These are phyloP conservation scores for Cytospora paraplurivora DNA, from an alignment of 2,329 filamentous ascomycete genomes.

Conservation along the genomic window DNA sequence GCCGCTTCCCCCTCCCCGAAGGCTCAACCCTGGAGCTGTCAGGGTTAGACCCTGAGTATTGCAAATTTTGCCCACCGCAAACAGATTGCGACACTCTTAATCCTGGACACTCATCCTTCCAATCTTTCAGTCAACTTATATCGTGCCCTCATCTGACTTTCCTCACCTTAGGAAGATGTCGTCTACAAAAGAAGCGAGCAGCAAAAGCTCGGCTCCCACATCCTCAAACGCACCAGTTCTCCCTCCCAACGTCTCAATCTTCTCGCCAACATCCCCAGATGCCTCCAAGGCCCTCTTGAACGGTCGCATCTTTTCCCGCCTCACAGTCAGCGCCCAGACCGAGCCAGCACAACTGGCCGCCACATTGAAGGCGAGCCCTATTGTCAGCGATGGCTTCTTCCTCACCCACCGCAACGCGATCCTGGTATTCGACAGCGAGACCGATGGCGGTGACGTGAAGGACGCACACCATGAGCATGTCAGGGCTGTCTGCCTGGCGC, in stretches of 20 bases:
- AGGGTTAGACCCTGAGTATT: no score
- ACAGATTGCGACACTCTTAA: neutral
- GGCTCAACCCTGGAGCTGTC: no score
- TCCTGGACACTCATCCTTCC: neutral
- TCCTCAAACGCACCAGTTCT: conserved; percentile 18
- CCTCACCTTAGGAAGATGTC: conserved; percentile 16
- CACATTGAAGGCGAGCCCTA: conserved; percentile 16
- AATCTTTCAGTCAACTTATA: neutral
- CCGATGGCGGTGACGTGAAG: conserved; percentile 21
- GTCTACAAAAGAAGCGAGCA: neutral
- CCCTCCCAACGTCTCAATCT: conserved; percentile 32
- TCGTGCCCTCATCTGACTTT: neutral
- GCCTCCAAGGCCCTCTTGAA: conserved; percentile 27
- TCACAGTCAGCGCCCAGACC: conserved; percentile 29
- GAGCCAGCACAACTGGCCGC: conserved; percentile 24
- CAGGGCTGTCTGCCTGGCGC: conserved; percentile 31
- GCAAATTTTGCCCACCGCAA: no score
- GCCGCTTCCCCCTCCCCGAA: no score
- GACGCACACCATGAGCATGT: conserved; percentile 33
- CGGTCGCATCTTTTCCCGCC: conserved; percentile 31
- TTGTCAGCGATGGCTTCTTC: conserved; percentile 28
- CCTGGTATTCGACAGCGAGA: conserved; percentile 29
- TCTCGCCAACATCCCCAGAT: conserved; percentile 26
- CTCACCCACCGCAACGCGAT: conserved; percentile 29
- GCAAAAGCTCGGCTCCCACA: neutral